Evolutionary conservation across 2,329 filamentous ascomycete species (phyloP), one percentile per base, ranked within the genome.

Genomic region (Cladorrhinum sp.): DNA sequence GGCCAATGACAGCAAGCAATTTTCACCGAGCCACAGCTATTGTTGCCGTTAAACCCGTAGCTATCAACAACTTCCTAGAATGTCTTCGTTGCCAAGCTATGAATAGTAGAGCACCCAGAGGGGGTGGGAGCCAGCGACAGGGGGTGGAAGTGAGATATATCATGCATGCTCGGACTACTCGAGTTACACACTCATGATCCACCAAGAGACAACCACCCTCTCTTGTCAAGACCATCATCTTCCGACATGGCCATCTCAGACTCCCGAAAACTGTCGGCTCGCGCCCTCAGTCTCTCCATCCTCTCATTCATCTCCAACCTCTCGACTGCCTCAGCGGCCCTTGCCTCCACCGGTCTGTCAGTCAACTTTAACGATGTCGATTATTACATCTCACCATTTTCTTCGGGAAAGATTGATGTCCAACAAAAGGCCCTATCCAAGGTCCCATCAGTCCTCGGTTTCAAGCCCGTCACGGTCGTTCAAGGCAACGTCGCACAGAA

Each of bases 301-400:
- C n/a, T 64, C 20, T 55, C 59, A 13, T 29, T 64, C 32, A 18
- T 64, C 16, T 52, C 57, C 0, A 36, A 20, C 7, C 13, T 63
- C 13, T 49, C 62, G 3, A n/a, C 59, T 0, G 57, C 55, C 22
- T 58, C 62, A 0, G 62, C 67, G 8, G 59, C 69, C 45, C 69
- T 75, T 55, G 63, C 67, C 20, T 65, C 66, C 6, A 71, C 67
- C 3, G 73, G 73, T 20, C 61, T 73, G 3, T 73, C 73, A 0
- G 68, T 75, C 25, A 68, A 62, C 18, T 61, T 75, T 32, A 65
- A 72, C 55, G 63, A 69, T 50, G 60, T 74, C 22, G 63, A 71
- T 65, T 74, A 74, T 58, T 75, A 68, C 61, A 66, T 75, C 57
- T 74, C 73, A 1, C 73, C 73, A 22, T 74, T 66, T 60, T 62